Base-by-base conservation (phyloP, 2,329 filamentous ascomycete species). In the Zymoseptoria tritici region DNA sequence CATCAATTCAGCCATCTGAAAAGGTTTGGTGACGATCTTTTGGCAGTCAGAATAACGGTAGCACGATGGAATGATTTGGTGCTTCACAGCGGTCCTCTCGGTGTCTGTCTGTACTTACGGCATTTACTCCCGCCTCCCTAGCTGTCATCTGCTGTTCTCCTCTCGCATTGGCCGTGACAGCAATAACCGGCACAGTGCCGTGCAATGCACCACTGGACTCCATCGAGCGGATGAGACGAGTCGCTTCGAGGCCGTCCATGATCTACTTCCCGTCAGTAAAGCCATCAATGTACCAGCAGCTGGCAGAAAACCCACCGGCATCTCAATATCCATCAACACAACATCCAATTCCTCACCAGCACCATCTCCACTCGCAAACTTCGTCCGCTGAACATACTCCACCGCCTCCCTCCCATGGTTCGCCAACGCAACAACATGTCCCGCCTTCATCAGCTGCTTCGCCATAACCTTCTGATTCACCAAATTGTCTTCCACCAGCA, bases 81-180 rank as follows among this genome's bases (percentile, higher is more conserved):
- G n/a, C n/a, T n/a, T n/a, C n/a, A n/a, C n/a, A n/a, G n/a, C n/a
- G n/a, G n/a, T n/a, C n/a, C n/a, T n/a, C n/a, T n/a, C n/a, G n/a
- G n/a, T 11, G 36, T 11, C 4, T n/a, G 16, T 16, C 36, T 6
- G 16, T 2, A 46, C 36, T 46, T 46, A 66, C 62, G 24, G 86
- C 87, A 72, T 91, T 86, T 76, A 91, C 89, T 21, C 88, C 88
- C n/a, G 86, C 86, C 56, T 82, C 79, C 68, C 88, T 83, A 57
- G 89, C 88, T 64, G 81, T 84, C 60, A 82, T 50, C 49, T 63
- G 62, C 52, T 66, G 19, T 89, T 83, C 67, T 88, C 86, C 59
- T 77, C 76, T 31, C 80, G 77, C 57, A 88, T 81, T 91, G 1
- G 89, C 89, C 21, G 88, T 91, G n/a, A 88, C 86, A 11, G 85